Evolutionary conservation across 441 rosid genomes (phyloP).

Genomic region (Dalechampia spathulata): DNA sequence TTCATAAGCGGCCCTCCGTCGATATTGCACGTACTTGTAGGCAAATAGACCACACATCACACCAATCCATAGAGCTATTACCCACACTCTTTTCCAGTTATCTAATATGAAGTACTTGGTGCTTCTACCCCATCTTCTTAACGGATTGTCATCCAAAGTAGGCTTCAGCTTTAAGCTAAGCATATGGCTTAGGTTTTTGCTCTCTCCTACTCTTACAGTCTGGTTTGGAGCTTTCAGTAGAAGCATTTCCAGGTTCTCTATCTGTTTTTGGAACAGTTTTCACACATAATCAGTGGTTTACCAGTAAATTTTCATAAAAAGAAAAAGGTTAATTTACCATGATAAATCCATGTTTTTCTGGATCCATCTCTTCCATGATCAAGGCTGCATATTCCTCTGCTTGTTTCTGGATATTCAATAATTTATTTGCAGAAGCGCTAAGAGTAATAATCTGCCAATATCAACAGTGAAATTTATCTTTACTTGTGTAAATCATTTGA

Average conservation of each 20-base stretch:
- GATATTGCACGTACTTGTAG: slow-evolving; percentile 44
- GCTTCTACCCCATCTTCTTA: slow-evolving; percentile 49
- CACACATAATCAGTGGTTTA: too few species aligned
- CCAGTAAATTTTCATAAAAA: not conserved
- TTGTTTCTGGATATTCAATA: slow-evolving; percentile 56
- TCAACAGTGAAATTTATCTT: too few species aligned
- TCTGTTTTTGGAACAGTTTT: too few species aligned
- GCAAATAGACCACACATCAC: slow-evolving; percentile 38
- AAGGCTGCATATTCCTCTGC: slow-evolving; percentile 60
- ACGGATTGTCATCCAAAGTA: too few species aligned
- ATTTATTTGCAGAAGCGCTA: slow-evolving; percentile 88
- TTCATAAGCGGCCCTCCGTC: slow-evolving; percentile 30
- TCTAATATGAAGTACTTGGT: slow-evolving; percentile 43
- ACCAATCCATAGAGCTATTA: slow-evolving; percentile 35
- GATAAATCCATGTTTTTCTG: slow-evolving; percentile 78
- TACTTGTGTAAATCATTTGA: too few species aligned
- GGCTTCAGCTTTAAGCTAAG: too few species aligned
- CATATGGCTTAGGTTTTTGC: slow-evolving; percentile 46
- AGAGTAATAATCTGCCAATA: slow-evolving; percentile 46
- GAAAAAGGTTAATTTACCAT: too few species aligned
- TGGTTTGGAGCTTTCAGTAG: too few species aligned
- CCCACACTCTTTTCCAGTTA: slow-evolving; percentile 65
- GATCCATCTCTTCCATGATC: slow-evolving; percentile 98
- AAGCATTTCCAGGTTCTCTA: too few species aligned
- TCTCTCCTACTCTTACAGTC: too few species aligned